phyloP scores from a whole-genome alignment of 1,284 basidiomycete species.

The Rhizoctonia solani region DNA sequence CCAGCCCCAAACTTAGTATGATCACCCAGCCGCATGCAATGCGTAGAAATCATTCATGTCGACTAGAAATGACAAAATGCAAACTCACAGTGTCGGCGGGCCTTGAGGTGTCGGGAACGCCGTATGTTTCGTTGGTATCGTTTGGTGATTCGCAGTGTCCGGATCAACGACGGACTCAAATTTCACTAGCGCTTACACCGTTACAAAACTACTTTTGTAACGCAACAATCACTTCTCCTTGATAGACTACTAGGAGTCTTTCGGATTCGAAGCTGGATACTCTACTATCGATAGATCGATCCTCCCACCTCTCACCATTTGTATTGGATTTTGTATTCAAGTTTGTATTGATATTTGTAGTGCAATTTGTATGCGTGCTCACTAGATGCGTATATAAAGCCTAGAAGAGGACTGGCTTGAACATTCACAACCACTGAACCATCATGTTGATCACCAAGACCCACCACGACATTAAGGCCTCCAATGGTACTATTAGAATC shows the following conservation, averaged over 20 bases:
- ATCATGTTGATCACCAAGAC: constrained; percentile 81
- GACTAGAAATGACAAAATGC: not conserved
- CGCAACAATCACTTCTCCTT: no score
- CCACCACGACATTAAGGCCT: constrained; percentile 68
- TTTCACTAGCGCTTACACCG: not conserved
- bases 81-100: constrained; percentile 25
- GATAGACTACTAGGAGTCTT: not conserved
- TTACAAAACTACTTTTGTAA: not conserved
- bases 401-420: not conserved
- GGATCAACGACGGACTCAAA: not conserved
- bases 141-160: no score
- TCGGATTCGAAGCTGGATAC: not conserved
- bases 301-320: constrained; percentile 11
- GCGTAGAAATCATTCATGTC: no score
- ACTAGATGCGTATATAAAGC: not conserved
- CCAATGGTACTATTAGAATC: constrained; percentile 70
- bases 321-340: no score
- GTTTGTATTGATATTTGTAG: no score
- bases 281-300: constrained; percentile 31
- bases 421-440: not conserved
- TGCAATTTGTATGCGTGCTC: no score
- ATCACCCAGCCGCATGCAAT: no score
- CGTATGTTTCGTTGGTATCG: constrained; percentile 24
- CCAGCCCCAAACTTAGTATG: no score
- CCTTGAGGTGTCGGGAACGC: constrained; percentile 27